phyloP scores from a whole-genome alignment of 495 filamentous ascomycete genomes.

The Haplographium delicatum region DNA sequence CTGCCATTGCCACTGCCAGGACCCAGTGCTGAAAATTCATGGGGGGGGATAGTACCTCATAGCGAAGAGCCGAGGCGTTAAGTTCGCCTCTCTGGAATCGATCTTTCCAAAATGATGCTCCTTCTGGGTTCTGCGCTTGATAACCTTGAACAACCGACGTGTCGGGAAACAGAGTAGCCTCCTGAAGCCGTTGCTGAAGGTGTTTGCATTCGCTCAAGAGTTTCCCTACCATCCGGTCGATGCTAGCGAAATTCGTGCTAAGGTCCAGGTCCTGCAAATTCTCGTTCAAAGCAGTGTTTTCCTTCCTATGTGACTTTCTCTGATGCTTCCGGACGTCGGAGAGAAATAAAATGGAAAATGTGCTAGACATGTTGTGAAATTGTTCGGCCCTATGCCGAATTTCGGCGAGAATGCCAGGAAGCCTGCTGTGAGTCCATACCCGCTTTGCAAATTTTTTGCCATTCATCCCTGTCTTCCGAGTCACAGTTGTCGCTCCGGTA shows the following conservation, averaged over 20 bases:
- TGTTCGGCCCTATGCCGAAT: background rate
- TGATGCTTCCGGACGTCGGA: conserved; percentile 23
- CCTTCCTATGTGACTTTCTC: conserved; percentile 23
- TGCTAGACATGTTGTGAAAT: conserved; percentile 16
- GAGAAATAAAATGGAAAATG: conserved; percentile 22
- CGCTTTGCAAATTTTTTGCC: conserved; percentile 24
- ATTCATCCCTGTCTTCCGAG: conserved; percentile 21
- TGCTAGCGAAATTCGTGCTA: conserved; percentile 23
- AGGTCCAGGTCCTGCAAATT: conserved; percentile 17
- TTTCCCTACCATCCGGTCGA: conserved; percentile 22
- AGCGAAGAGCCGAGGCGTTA: conserved; percentile 19
- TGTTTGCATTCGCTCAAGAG: conserved; percentile 16
- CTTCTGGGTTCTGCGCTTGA: conserved; percentile 21
- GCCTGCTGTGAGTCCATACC: background rate
- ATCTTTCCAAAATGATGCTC: conserved; percentile 21
- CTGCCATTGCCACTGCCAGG: no score
- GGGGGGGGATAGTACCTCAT: no score
- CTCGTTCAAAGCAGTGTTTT: conserved; percentile 21
- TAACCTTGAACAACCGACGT: conserved; percentile 21
- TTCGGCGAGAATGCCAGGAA: background rate
- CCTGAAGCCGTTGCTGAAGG: conserved; percentile 18
- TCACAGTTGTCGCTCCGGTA: conserved; percentile 20
- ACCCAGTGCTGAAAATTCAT: no score
- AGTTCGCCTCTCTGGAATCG: conserved; percentile 21
- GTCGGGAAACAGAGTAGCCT: conserved; percentile 20